phyloP scores from a whole-genome alignment of 176 grass and related monocot genomes.

The Phyllostachys edulis region DNA sequence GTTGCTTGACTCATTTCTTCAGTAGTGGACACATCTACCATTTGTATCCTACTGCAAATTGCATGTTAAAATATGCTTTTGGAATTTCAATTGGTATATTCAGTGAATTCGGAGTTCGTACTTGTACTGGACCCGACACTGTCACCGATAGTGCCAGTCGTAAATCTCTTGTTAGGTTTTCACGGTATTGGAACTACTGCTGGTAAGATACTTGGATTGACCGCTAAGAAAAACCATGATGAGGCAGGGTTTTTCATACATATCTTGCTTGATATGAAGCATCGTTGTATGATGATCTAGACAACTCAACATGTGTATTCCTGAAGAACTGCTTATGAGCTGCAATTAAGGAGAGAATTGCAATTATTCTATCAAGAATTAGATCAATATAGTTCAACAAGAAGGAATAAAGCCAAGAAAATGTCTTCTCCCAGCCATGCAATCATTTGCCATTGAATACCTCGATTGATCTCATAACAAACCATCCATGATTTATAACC shows the following conservation, averaged over 20 bases:
- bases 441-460: neutral
- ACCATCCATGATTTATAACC: neutral
- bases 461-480: neutral
- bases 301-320: too few relatives aligned
- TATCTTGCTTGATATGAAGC: too few relatives aligned
- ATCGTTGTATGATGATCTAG: too few relatives aligned
- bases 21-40: neutral
- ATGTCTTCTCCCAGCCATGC: neutral
- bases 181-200: too few relatives aligned
- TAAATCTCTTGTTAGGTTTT: neutral
- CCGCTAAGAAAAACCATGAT: too few relatives aligned
- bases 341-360: too few relatives aligned
- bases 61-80: conserved; percentile 1
- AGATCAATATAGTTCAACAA: neutral
- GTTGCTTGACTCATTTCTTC: conserved; percentile 6
- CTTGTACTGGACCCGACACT: neutral
- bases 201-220: too few relatives aligned
- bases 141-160: neutral
- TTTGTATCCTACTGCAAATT: conserved; percentile 22
- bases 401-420: neutral
- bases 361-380: too few relatives aligned
- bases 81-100: neutral
- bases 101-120: neutral
- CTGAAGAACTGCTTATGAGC: too few relatives aligned
- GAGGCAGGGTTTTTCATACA: too few relatives aligned